These are phyloP conservation scores for Yarrowia yakushimensis DNA, from an alignment of 805 yeast species.

Conservation along the genomic window DNA sequence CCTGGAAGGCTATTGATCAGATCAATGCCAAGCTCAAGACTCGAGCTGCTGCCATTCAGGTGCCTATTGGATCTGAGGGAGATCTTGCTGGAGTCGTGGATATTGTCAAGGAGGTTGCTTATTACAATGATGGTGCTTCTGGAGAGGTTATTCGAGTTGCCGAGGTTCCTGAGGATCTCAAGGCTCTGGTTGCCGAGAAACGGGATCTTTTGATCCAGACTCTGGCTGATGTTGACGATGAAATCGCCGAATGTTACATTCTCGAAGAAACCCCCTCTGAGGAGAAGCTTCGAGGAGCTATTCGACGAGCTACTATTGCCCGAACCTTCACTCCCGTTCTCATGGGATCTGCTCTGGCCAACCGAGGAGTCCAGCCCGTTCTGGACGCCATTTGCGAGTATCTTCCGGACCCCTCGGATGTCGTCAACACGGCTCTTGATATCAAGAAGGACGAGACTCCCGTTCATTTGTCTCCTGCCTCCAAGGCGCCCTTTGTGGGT, in stretches of 20 bases:
- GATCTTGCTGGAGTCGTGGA: constrained; percentile 86
- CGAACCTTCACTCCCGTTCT: constrained; percentile 98
- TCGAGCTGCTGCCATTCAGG: constrained; percentile 96
- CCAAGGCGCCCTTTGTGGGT: constrained; percentile 81
- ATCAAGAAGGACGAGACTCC: constrained; percentile 57
- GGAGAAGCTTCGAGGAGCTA: constrained; percentile 81
- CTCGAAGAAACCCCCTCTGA: constrained; percentile 86
- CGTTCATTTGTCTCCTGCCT: constrained; percentile 69
- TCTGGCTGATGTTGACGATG: constrained; percentile 97
- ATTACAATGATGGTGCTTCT: constrained; percentile 84
- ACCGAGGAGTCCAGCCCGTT: constrained; percentile 92
- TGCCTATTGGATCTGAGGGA: constrained; percentile 93
- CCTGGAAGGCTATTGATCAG: constrained; percentile 92
- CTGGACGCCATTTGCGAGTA: constrained; percentile 94
- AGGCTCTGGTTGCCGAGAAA: constrained; percentile 83
- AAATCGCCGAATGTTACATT: constrained; percentile 86
- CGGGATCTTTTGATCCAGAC: constrained; percentile 84
- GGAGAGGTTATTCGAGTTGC: constrained; percentile 73
- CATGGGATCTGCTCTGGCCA: constrained; percentile 98
- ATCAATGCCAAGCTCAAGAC: constrained; percentile 80
- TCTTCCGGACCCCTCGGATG: constrained; percentile 93
- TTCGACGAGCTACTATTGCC: constrained; percentile 91
- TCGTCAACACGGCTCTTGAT: constrained; percentile 86
- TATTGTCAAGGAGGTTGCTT: constrained; percentile 79
- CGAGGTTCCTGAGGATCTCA: constrained; percentile 74